These are phyloP conservation scores for Sporothrix euskadiensis DNA, from an alignment of 2,329 filamentous ascomycete genomes.

Conservation along the genomic window DNA sequence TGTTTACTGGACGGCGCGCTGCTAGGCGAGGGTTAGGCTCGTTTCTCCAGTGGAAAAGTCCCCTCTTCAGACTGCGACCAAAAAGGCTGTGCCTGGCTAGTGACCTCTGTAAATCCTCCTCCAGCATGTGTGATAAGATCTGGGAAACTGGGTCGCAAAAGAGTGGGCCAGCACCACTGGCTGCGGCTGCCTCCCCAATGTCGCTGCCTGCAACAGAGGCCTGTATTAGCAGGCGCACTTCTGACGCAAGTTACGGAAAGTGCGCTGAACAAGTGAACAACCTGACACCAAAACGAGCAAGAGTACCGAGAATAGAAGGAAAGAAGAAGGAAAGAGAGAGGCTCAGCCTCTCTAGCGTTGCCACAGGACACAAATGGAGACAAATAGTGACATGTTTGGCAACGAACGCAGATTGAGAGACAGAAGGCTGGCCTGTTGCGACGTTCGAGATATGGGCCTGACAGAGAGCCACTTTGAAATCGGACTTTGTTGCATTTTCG, in stretches of 20 bases:
- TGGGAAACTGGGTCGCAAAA: background rate
- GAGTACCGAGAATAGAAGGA: background rate
- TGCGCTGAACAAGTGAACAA: background rate
- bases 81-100: slow-evolving; percentile 24
- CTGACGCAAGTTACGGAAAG: background rate
- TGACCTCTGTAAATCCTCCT: background rate
- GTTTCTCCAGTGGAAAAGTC: background rate
- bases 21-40: background rate
- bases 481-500: background rate
- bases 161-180: background rate
- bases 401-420: background rate
- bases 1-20: background rate
- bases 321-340: background rate
- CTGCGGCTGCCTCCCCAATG: background rate
- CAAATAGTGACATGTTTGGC: background rate
- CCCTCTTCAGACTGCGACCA: background rate
- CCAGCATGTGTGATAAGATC: slow-evolving; percentile 14
- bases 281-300: no score
- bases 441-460: background rate
- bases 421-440: background rate
- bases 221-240: background rate
- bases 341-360: background rate
- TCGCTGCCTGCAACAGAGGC: background rate
- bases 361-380: background rate
- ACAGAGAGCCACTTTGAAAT: background rate